Evolutionary conservation across 1,284 basidiomycete genomes (phyloP).

Genomic region (Ustilago esculenta): DNA sequence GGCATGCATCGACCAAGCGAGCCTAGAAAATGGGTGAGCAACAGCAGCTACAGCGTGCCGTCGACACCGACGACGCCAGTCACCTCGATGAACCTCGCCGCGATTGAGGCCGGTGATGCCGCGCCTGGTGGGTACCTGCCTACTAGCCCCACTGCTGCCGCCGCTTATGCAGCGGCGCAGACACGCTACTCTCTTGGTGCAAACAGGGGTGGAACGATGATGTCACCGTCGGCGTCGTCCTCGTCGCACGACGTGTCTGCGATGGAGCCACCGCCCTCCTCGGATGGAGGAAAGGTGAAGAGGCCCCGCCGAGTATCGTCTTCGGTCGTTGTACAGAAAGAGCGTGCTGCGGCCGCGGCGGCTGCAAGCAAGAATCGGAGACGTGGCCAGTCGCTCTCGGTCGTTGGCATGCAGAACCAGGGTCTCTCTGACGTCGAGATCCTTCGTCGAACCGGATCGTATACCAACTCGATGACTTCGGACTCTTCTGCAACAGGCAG

Average conservation of each 20-base stretch:
- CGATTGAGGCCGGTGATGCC: slow-evolving; percentile 23
- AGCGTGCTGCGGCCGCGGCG: slow-evolving; percentile 38
- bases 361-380: slow-evolving; percentile 50
- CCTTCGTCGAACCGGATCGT: slow-evolving; percentile 44
- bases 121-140: slow-evolving; percentile 14
- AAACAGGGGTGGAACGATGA: slow-evolving; percentile 18
- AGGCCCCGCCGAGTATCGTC: slow-evolving; percentile 59
- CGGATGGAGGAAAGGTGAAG: slow-evolving; percentile 64
- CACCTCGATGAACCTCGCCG: slow-evolving; percentile 52
- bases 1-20: slow-evolving; percentile 59
- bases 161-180: slow-evolving; percentile 59
- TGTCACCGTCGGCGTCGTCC: slow-evolving; percentile 36
- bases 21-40: slow-evolving; percentile 50
- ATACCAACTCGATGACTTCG: slow-evolving; percentile 41
- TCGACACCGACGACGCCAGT: slow-evolving; percentile 60
- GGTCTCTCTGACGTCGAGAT: slow-evolving; percentile 35
- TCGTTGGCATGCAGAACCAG: slow-evolving; percentile 53
- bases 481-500: slow-evolving; percentile 52
- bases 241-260: slow-evolving; percentile 30
- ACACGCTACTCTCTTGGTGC: slow-evolving; percentile 45
- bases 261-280: slow-evolving; percentile 51
- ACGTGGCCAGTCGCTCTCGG: slow-evolving; percentile 57
- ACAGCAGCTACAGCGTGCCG: slow-evolving; percentile 39
- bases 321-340: slow-evolving; percentile 53
- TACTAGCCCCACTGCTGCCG: slow-evolving; percentile 34